phyloP scores from a whole-genome alignment of 768 basidiomycete genomes.

The Coprinellus micaceus region DNA sequence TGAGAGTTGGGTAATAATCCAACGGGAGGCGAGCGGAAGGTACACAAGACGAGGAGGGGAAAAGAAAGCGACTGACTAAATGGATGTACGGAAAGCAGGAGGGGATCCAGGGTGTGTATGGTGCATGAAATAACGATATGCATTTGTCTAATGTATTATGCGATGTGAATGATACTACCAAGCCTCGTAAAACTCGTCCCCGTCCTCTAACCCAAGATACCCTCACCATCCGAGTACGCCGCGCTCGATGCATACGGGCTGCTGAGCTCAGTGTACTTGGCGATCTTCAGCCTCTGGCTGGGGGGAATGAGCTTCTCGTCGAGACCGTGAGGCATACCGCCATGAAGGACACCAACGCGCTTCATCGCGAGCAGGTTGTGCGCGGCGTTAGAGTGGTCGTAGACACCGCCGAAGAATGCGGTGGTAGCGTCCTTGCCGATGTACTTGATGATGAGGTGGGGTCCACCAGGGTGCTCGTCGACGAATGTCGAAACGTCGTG shows the following conservation, averaged over 20 bases:
- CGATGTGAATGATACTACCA: no score
- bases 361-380: slow-evolving; percentile 74
- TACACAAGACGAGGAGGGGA: no score
- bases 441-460: slow-evolving; percentile 76
- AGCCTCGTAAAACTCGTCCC: no score
- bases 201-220: slow-evolving; percentile 41
- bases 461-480: slow-evolving; percentile 90
- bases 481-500: slow-evolving; percentile 84
- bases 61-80: no score
- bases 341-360: slow-evolving; percentile 61
- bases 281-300: slow-evolving; percentile 67
- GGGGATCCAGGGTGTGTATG: no score
- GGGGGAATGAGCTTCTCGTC: slow-evolving; percentile 70
- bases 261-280: slow-evolving; percentile 55
- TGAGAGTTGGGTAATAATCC: no score
- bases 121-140: no score
- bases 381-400: slow-evolving; percentile 85
- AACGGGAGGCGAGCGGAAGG: no score
- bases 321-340: slow-evolving; percentile 53
- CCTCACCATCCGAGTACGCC: slow-evolving; percentile 57
- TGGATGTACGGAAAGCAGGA: no score
- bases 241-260: slow-evolving; percentile 50
- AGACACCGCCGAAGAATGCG: slow-evolving; percentile 91
- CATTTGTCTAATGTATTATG: no score
- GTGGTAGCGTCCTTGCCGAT: slow-evolving; percentile 91